Percentiles rank a stretch among this genome's conserved stretches.
Evolutionary conservation across 306 rosid genomes (phyloP).

Genomic region (Vigna reflexopilosa): DNA sequence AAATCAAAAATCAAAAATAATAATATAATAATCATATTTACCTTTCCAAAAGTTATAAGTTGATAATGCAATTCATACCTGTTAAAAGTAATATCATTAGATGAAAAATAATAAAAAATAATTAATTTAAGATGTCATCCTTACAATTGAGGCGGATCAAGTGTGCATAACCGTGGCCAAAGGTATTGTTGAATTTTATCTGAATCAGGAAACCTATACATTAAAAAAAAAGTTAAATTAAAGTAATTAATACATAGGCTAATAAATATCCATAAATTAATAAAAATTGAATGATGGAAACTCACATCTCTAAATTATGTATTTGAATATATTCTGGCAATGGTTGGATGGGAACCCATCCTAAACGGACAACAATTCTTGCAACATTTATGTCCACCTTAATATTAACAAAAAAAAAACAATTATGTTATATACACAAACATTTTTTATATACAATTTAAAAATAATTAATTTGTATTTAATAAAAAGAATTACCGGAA

Average conservation of each 20-base stretch:
- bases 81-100: not conserved
- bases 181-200: slow-evolving; percentile 73
- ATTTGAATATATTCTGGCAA: slow-evolving; percentile 64
- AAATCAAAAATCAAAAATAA: too few relatives aligned
- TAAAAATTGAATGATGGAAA: not conserved
- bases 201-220: slow-evolving; percentile 59
- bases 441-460: not conserved
- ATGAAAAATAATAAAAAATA: too few relatives aligned
- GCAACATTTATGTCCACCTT: slow-evolving; percentile 90
- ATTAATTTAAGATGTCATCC: too few relatives aligned
- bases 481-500: slow-evolving; percentile 56
- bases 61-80: slow-evolving; percentile 87
- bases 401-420: too few relatives aligned
- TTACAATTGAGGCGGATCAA: slow-evolving; percentile 61
- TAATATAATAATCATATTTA: slow-evolving; percentile 5
- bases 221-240: not conserved
- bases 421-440: not conserved
- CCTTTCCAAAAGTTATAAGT: slow-evolving; percentile 89
- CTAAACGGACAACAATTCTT: slow-evolving; percentile 76
- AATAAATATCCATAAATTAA: not conserved
- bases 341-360: slow-evolving; percentile 87
- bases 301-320: slow-evolving; percentile 68
- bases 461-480: not conserved
- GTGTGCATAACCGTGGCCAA: slow-evolving; percentile 67
- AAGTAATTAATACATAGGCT: not conserved